phyloP scores from a whole-genome alignment of 768 basidiomycete genomes.

The Macrolepiota fuliginosa region DNA sequence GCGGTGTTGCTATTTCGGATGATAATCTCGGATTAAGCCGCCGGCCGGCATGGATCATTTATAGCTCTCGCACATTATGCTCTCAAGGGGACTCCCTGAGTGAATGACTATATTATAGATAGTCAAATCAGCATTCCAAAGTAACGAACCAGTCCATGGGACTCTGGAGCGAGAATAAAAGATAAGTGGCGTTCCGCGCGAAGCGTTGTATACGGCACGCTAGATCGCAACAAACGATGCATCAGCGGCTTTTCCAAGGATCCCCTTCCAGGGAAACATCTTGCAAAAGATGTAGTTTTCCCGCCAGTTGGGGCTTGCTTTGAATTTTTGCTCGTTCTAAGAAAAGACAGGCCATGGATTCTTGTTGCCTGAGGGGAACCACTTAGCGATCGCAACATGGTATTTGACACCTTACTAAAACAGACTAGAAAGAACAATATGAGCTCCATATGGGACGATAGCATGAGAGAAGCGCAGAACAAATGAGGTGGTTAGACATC shows the following conservation, averaged over 20 bases:
- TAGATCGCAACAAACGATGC: not conserved
- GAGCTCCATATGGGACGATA: not conserved
- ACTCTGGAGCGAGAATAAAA: not conserved
- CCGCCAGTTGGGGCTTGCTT: not conserved
- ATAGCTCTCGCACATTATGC: not conserved
- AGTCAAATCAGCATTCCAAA: not conserved
- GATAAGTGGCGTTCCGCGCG: not conserved
- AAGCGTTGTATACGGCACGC: not conserved
- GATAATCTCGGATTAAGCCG: not conserved
- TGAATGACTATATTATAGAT: not conserved
- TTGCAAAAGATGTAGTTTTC: not conserved
- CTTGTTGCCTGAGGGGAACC: too few species aligned
- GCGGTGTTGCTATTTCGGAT: not conserved
- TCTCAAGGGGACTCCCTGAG: not conserved
- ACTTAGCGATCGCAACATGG: not conserved
- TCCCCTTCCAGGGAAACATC: not conserved
- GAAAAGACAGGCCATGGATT: not conserved
- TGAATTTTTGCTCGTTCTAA: not conserved
- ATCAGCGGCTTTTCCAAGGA: not conserved
- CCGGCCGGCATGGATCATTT: not conserved
- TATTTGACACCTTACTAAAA: not conserved
- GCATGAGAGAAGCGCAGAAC: conserved; percentile 8
- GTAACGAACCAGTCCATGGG: conserved; percentile 27
- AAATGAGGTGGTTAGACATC: not conserved
- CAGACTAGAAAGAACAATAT: not conserved